Percentiles rank a stretch among this genome's conserved stretches.
These are phyloP conservation scores for Hypoxylon trugodes DNA, from an alignment of 495 filamentous ascomycete species.

Conservation along the genomic window DNA sequence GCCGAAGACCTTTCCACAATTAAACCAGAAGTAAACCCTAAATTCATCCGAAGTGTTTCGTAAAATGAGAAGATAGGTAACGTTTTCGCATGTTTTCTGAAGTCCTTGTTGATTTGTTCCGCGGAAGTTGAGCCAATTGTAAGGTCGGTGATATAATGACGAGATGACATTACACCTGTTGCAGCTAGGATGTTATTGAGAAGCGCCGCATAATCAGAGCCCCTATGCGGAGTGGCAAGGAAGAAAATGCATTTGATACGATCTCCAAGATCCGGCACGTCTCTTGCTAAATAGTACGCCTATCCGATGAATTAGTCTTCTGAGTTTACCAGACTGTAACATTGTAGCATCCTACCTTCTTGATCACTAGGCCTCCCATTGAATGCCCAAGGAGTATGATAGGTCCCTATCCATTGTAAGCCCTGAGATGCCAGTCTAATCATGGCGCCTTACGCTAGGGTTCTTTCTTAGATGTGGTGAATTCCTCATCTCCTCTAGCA, in stretches of 20 bases:
- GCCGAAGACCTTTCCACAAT: conserved; percentile 41
- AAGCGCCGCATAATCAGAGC: conserved; percentile 48
- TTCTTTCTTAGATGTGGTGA: conserved; percentile 23
- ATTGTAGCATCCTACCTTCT: conserved; percentile 43
- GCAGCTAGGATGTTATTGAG: conserved; percentile 47
- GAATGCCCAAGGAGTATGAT: conserved; percentile 53
- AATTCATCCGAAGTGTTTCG: conserved; percentile 45
- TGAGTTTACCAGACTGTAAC: neutral
- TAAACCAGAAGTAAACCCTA: conserved; percentile 38
- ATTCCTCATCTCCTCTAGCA: conserved; percentile 44
- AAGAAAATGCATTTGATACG: conserved; percentile 52
- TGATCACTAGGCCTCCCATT: conserved; percentile 59
- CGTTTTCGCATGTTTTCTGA: conserved; percentile 43
- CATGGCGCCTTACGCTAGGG: neutral
- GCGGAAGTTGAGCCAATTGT: conserved; percentile 39
- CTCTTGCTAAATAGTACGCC: conserved; percentile 21
- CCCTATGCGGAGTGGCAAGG: conserved; percentile 56
- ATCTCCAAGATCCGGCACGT: neutral
- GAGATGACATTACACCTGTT: conserved; percentile 19
- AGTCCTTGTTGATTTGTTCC: conserved; percentile 55
- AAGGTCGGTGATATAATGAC: conserved; percentile 51
- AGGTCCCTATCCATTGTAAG: conserved; percentile 27
- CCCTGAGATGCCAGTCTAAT: no score
- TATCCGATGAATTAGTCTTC: conserved; percentile 1
- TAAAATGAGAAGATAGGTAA: conserved; percentile 55